Base-by-base conservation (phyloP, 306 rosid genomes). In the Medicago arabica region DNA sequence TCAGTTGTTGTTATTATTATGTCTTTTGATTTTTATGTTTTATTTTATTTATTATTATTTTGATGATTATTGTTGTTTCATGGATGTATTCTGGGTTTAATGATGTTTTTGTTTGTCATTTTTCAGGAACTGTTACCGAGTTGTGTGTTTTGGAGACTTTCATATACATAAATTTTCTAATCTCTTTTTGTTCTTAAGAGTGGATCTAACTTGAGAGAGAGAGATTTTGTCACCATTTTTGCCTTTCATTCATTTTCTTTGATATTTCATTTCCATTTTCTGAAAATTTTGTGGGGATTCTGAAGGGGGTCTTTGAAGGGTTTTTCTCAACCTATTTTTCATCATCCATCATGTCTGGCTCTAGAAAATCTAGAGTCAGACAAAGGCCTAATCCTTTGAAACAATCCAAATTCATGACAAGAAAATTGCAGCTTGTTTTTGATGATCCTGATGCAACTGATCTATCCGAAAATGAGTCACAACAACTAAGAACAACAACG, bases 371-470 rank as follows among this genome's bases (percentile, higher is more conserved):
- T 59, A 86, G 79, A 62, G 16, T 41, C 7, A 88, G 69, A 61
- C 78, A 34, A 19, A 55, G 67, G 31, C 18, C 44, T 49, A 46
- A 19, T 5, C 5, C 67, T 5, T 15, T 43, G 41, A 78, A 11
- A 17, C 80, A 76, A 8, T 34, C 80, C 34, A 73, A 80, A 2
- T n/a, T 54, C 53, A 47, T 58, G 53, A 54, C 25, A 69, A 87
- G 92, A 54, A 95, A 83, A 75, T 57, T 95, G 7, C 88, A 96
- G 0, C 69, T 95, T 0, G 75, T 92, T 72, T 90, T 47, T 34
- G 25, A 70, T 23, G 96, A 95, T 68, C 96, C 96, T 4, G 78
- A 92, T 13, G 95, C 93, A 1, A 95, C 96, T 5, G 98, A 90
- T 7, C 88, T 89, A 8, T 90, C 96, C 19, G 97, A 90, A 10